Evolutionary conservation across 1,139 yeast genomes (phyloP).

Genomic region (Keqinozyma sinolaborantium): DNA sequence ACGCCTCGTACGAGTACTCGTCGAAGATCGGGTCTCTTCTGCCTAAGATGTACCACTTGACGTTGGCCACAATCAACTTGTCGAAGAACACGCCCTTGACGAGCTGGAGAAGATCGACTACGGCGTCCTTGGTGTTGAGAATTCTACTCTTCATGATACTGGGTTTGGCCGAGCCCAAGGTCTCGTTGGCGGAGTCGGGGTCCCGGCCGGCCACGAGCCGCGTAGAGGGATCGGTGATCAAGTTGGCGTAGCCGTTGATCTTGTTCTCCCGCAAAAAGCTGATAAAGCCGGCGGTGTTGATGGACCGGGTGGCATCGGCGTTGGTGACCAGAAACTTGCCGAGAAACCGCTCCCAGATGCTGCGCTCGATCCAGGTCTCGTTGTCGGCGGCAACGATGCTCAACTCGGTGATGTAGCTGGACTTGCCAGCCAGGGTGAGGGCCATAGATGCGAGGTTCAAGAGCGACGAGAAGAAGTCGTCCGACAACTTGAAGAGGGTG

Average conservation of each 20-base stretch:
- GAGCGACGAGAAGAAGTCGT: conserved; percentile 65
- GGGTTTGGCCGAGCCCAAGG: conserved; percentile 9
- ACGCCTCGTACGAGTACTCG: conserved; percentile 19
- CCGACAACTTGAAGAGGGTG: conserved; percentile 32
- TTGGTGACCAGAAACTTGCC: conserved; percentile 3
- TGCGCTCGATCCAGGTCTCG: conserved; percentile 59
- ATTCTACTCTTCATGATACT: conserved; percentile 22
- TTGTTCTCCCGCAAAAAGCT: conserved; percentile 15
- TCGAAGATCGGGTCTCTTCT: conserved; percentile 3
- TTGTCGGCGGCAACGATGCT: conserved; percentile 45
- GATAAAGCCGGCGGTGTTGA: conserved; percentile 6
- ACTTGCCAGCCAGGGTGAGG: conserved; percentile 62
- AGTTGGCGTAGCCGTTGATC: conserved; percentile 29
- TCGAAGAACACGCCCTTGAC: conserved; percentile 17
- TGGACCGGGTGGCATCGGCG: not conserved
- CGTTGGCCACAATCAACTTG: conserved; percentile 4
- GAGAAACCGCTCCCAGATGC: conserved; percentile 19
- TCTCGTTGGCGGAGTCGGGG: conserved; percentile 6
- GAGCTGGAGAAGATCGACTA: conserved; percentile 20
- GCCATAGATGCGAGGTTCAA: conserved; percentile 61
- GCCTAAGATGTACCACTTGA: not conserved
- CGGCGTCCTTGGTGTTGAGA: conserved; percentile 15
- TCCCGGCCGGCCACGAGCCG: conserved; percentile 19
- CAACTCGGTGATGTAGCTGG: conserved; percentile 61
- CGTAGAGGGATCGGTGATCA: conserved; percentile 26